Evolutionary conservation across 2,329 filamentous ascomycete species (phyloP), one percentile per base, ranked within the genome.

Genomic region (Xylariaceae sp.): DNA sequence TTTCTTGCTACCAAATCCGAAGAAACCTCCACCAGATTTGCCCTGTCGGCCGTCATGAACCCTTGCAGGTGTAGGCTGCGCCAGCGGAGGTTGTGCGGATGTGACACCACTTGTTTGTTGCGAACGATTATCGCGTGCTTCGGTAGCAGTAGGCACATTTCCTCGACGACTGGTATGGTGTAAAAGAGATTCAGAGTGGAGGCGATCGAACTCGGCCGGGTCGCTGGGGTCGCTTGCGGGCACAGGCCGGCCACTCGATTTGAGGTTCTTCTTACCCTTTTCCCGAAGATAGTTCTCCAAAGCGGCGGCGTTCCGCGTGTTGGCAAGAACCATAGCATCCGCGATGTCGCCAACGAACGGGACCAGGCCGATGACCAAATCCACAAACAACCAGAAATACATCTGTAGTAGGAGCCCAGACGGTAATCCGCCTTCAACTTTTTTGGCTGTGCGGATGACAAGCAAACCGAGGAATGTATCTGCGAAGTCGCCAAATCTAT

Each of bases 391-490:
- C 72, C 96, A 95, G 67, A 92, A 73, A 59, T 92, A 71, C 94
- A 99, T 97, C 66, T 81, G 81, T 23, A 81, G 70, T 50, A 82
- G 78, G 43, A 93, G 72, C 8, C 71, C 66, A 4, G 71, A 60
- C 1, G 87, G 87, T 4, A 97, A 81, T 11, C 89, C 90, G 43
- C 89, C 90, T 46, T 95, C 88, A 41, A 96, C 79, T 57, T 87
- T 81, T 57, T 80, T 79, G 73, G 90, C 92, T 20, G 85, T 86
- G 55, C 79, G 81, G 59, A 96, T 78, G 7, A 97, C 85, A 73
- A 89, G 84, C 55, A 91, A 72, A 8, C 90, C 89, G 67, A 97
- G 79, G 43, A 90, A 75, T 7, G 83, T 77, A 67, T 96, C 92
- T 11, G 88, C 71, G 8, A 80, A 80, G 70, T 96, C 92, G 41